Percentiles rank a stretch among this genome's conserved stretches.
Evolutionary conservation across 2,329 filamentous ascomycete genomes (phyloP).

Genomic region (Colletotrichum orchidophilum): DNA sequence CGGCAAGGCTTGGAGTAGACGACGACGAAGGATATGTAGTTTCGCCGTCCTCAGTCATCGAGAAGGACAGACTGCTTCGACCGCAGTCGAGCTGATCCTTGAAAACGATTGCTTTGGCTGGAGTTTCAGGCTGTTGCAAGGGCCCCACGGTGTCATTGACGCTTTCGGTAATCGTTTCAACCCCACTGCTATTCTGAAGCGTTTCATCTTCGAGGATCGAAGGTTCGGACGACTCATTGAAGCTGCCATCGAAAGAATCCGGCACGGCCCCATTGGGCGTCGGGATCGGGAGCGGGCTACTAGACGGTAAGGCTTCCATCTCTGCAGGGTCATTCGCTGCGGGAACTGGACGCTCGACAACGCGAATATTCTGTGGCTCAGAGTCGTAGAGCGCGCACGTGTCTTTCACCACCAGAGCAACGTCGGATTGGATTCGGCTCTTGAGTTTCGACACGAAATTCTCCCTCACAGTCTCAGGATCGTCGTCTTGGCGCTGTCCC

Average conservation of each 20-base stretch:
- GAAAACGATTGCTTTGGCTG: constrained; percentile 16
- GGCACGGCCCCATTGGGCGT: constrained; percentile 17
- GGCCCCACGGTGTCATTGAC: constrained; percentile 17
- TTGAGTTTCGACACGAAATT: constrained; percentile 52
- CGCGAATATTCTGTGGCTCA: constrained; percentile 37
- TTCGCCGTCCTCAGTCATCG: constrained; percentile 29
- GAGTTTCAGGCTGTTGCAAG: constrained; percentile 30
- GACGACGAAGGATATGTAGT: constrained; percentile 33
- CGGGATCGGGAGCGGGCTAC: constrained; percentile 20
- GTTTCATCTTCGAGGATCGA: constrained; percentile 28
- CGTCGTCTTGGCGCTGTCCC: constrained; percentile 38
- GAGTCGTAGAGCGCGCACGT: constrained; percentile 54
- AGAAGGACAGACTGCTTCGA: constrained; percentile 18
- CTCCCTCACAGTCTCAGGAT: constrained; percentile 48
- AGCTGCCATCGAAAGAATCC: constrained; percentile 22
- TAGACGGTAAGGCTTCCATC: constrained; percentile 26
- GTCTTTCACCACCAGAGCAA: constrained; percentile 60
- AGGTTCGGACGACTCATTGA: constrained; percentile 30
- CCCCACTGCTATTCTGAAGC: constrained; percentile 19
- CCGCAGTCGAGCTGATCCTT: constrained; percentile 4
- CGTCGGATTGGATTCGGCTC: constrained; percentile 56
- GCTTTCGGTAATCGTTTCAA: constrained; percentile 20
- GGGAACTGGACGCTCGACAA: constrained; percentile 26
- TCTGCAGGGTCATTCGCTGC: constrained; percentile 31
- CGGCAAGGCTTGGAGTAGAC: constrained; percentile 37